These are phyloP conservation scores for Boletus mariae DNA, from an alignment of 1,284 basidiomycete species.

Conservation along the genomic window DNA sequence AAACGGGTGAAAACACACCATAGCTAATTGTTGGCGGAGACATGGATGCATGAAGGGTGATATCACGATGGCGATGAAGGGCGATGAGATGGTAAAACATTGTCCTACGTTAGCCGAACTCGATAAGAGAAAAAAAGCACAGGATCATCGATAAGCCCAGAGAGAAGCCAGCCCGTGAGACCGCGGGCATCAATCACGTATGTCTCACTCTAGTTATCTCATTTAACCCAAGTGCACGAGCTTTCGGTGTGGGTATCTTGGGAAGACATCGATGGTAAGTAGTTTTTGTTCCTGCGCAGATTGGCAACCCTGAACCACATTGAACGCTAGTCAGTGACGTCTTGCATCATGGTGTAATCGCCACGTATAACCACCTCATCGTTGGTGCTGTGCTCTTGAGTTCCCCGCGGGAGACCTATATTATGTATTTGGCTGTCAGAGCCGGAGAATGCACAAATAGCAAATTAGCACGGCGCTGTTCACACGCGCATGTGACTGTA, in stretches of 20 bases:
- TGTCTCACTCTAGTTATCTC: constrained; percentile 51
- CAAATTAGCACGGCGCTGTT: constrained; percentile 25
- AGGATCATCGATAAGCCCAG: constrained; percentile 49
- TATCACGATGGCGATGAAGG: too few species aligned
- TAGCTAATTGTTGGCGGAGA: constrained; percentile 67
- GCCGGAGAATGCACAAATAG: constrained; percentile 70
- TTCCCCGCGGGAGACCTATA: constrained; percentile 76
- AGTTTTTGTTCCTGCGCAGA: too few species aligned
- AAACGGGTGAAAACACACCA: constrained; percentile 43
- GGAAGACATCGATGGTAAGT: constrained; percentile 67
- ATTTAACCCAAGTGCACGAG: constrained; percentile 68
- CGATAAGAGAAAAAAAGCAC: constrained; percentile 24
- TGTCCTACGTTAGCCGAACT: too few species aligned
- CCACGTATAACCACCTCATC: constrained; percentile 64
- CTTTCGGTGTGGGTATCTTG: constrained; percentile 64
- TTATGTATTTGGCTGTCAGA: constrained; percentile 72
- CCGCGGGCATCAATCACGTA: constrained; percentile 56
- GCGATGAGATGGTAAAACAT: too few species aligned
- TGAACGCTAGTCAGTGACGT: constrained; percentile 58
- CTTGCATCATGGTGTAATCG: constrained; percentile 65
- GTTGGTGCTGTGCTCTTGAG: constrained; percentile 72
- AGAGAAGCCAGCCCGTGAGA: constrained; percentile 43
- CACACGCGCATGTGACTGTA: constrained; percentile 31
- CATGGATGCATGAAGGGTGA: constrained; percentile 44
- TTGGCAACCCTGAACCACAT: neutral